phyloP scores from a whole-genome alignment of 1,284 basidiomycete species.

The Melampsora abietis-canadensis region DNA sequence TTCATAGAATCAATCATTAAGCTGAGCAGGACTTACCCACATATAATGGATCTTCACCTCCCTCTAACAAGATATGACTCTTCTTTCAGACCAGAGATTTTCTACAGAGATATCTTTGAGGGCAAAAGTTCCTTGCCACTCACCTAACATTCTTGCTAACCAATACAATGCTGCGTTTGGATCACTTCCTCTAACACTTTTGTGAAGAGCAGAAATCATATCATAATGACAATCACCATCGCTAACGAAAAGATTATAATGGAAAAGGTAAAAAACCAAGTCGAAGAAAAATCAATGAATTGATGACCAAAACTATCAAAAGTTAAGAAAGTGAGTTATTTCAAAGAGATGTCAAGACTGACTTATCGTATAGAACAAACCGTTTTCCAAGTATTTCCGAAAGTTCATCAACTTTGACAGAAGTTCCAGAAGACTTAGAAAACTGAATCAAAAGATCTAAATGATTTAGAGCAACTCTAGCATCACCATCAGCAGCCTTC shows the following conservation, averaged over 20 bases:
- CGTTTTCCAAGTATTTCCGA: slow-evolving; percentile 54
- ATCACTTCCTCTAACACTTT: slow-evolving; percentile 75
- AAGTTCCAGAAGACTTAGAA: slow-evolving; percentile 13
- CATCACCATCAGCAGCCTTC: slow-evolving; percentile 66
- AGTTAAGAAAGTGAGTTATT: slow-evolving; percentile 46
- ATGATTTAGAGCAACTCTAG: slow-evolving; percentile 64
- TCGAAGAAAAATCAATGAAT: slow-evolving; percentile 37
- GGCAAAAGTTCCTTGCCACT: slow-evolving; percentile 45
- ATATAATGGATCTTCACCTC: slow-evolving; percentile 84
- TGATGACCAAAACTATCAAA: not conserved
- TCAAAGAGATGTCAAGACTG: slow-evolving; percentile 50
- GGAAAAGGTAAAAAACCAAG: slow-evolving; percentile 40
- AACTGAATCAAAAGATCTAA: slow-evolving; percentile 62
- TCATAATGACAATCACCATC: slow-evolving; percentile 62
- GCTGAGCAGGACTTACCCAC: slow-evolving; percentile 63
- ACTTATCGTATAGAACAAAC: slow-evolving; percentile 32
- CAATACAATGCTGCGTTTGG: slow-evolving; percentile 81
- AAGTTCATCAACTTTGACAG: slow-evolving; percentile 52
- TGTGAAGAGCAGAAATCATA: slow-evolving; percentile 83
- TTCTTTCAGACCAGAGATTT: slow-evolving; percentile 25
- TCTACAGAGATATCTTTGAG: not conserved
- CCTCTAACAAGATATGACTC: slow-evolving; percentile 64
- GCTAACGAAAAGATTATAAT: slow-evolving; percentile 36
- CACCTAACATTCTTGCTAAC: slow-evolving; percentile 54
- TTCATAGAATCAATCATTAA: not conserved